These are phyloP conservation scores for Podila clonocystis DNA, from an alignment of 192 early-diverging fungal genomes.

Conservation along the genomic window DNA sequence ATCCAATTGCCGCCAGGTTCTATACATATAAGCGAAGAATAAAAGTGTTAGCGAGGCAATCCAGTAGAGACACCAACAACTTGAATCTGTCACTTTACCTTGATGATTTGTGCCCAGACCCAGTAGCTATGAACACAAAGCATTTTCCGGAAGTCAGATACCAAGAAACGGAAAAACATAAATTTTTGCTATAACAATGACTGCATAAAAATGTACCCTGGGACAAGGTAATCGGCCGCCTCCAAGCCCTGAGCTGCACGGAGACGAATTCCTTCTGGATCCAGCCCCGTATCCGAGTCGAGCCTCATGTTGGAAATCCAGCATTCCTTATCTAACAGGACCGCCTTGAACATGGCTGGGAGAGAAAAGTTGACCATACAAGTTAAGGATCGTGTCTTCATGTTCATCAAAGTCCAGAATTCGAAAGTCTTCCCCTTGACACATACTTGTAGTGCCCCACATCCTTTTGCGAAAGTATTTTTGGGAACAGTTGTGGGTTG, in stretches of 20 bases:
- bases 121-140: constrained; percentile 65
- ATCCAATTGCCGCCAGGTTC: constrained; percentile 85
- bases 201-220: constrained; percentile 65
- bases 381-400: too few species aligned
- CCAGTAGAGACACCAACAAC: constrained; percentile 75
- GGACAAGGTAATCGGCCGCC: constrained; percentile 91
- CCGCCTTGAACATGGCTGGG: constrained; percentile 82
- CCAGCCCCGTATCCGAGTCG: constrained; percentile 83
- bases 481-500: constrained; percentile 75
- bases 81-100: constrained; percentile 20
- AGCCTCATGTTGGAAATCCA: constrained; percentile 89
- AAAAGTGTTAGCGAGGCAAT: background rate
- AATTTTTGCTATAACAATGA: background rate
- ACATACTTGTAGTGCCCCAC: constrained; percentile 81
- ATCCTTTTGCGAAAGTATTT: constrained; percentile 89
- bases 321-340: constrained; percentile 87
- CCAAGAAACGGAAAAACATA: constrained; percentile 7
- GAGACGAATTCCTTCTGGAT: constrained; percentile 83
- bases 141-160: background rate
- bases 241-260: constrained; percentile 87
- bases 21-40: constrained; percentile 24
- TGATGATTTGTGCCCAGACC: constrained; percentile 77
- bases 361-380: too few species aligned
- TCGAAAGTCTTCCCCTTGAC: constrained; percentile 1
- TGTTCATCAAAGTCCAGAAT: background rate